Evolutionary conservation across 2,329 filamentous ascomycete species (phyloP), one percentile per base, ranked within the genome.

Genomic region (Scytalidium lignicola): DNA sequence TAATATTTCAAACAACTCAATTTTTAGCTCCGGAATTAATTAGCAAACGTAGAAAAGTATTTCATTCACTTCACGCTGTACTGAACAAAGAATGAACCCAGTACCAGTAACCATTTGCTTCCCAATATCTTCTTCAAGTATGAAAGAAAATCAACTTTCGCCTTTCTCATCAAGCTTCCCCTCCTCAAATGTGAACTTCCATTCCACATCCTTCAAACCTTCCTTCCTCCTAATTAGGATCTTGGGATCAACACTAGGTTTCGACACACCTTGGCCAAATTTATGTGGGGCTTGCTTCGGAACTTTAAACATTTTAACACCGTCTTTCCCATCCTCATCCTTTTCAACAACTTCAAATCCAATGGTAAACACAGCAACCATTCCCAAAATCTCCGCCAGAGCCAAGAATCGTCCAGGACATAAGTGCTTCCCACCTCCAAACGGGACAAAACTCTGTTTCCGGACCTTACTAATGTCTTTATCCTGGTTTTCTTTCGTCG

Each of bases 351-450:
- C 42, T 46, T 69, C 66, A 28, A 68, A 68, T 21, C 61, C 62
- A 28, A 65, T 41, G 2, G 69, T 51, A 12, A 67, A 50, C 13
- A 64, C 50, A 4, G 63, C 62, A 10, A 67, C 62, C 19, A 69
- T 57, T 13, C 60, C 59, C 15, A 70, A 50, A 18, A 70, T 68
- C 56, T 70, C 67, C 37, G 65, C 65, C 55, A 62, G 67, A 3
- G 68, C 68, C 37, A 70, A 68, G 55, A 70, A 62, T 3, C 67
- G 60, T 0, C 69, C 69, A 2, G 69, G 68, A 49, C 69, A 70
- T 8, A 70, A 54, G 45, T 69, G 67, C 53, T 67, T 69, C 3
- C 69, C 69, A 2, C 68, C 67, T 17, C 68, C 68, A 51, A 70
- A 71, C 1, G 68, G 67, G 21, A 67, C 62, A 52, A 68, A 70